Evolutionary conservation across 768 basidiomycete genomes (phyloP), one percentile per base, ranked within the genome.

Genomic region (Fomitopsis serialis): DNA sequence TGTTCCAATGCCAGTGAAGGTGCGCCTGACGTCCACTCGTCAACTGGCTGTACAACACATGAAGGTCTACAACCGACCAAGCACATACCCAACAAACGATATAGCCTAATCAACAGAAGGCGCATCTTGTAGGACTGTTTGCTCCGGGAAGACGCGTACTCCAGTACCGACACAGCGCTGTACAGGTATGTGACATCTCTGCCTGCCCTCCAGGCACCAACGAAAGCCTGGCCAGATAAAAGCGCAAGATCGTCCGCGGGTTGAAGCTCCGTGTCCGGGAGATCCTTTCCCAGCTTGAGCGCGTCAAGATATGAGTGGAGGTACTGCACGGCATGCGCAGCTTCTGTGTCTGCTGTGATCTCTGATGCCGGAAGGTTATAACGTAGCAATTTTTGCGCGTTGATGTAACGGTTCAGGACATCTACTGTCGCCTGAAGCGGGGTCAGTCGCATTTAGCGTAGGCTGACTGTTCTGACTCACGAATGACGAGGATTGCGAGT

Each of bases 191-290:
- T 69, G 45, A 82, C 76, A 51, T 85, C 78, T 17, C 65, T 72
- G 54, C 78, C 72, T 45, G 82, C 65, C 37, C 68, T 73, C 85
- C 87, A 91, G 21, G 82, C 65, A 63, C 72, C 81, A 43, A 92
- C 77, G 50, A 83, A 76, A 2, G 79, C 78, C 60, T 86, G 86
- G 2, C 78, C 85, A 6, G 87, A 82, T 21, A 97, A 72, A 24
- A 95, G 74, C 23, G 78, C 84, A 29, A 96, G 77, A 62, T 95
- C 94, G 60, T 97, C 94, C 1, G 82, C 88, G 17, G 87, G 89
- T 63, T 96, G 94, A 23, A 94, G 74, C 61, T 96, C 94, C 0
- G 90, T 88, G 3, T 74, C 65, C 8, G 85, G 80, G 19, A 95
- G 74, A 48, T 78, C 72, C 40, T 72, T 69, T 44, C 92, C 92